A percentile compares a stretch with the other conserved stretches of the same genome.
phyloP scores from a whole-genome alignment of 2,329 filamentous ascomycete genomes.

The Colletotrichum godetiae region DNA sequence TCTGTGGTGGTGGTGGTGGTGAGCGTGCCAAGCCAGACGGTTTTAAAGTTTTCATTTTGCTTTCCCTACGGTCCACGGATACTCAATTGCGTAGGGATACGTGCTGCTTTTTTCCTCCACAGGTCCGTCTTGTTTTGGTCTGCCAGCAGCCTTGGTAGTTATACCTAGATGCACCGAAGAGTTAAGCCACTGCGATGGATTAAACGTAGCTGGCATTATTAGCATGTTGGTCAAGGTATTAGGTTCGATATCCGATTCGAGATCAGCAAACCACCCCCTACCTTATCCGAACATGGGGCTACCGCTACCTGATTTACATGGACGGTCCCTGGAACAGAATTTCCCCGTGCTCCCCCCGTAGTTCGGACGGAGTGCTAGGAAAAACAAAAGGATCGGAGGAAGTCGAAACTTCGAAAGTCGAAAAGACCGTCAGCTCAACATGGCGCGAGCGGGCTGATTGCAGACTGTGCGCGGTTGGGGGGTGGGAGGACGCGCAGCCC shows the following conservation, averaged over 20 bases:
- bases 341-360: background rate
- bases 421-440: background rate
- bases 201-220: too few species aligned
- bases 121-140: background rate
- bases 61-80: background rate
- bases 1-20: background rate
- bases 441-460: background rate
- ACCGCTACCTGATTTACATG: background rate
- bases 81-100: background rate
- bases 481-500: too few species aligned
- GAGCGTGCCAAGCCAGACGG: background rate
- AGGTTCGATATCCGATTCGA: background rate
- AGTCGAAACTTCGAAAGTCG: background rate
- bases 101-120: too few species aligned
- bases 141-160: background rate
- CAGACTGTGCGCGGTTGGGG: background rate
- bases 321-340: background rate
- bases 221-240: background rate
- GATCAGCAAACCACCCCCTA: background rate
- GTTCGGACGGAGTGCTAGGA: background rate
- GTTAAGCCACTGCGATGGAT: too few species aligned
- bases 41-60: background rate
- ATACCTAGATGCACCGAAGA: background rate
- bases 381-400: background rate
- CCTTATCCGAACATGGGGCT: background rate